Evolutionary conservation across 495 filamentous ascomycete genomes (phyloP), one percentile per base, ranked within the genome.

Genomic region (Pseudomonodictys pantanalensis): DNA sequence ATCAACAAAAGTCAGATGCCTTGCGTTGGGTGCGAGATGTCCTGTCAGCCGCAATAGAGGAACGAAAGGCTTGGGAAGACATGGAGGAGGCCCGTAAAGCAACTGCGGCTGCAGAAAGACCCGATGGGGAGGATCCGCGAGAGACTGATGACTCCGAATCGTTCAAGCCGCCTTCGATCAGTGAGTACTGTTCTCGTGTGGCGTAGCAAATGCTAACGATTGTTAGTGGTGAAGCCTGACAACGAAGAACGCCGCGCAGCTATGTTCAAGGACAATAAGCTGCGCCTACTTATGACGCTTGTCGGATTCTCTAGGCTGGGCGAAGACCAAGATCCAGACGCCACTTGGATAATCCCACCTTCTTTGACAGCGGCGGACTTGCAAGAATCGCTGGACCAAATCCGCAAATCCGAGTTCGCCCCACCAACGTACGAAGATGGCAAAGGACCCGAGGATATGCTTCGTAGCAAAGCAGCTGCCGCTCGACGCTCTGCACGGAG

Each of bases 241-340:
- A 83, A 81, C 39, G 87, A 92, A 39, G 77, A 82, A 26, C 78
- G 83, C 35, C 84, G 85, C 45, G 80, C 77, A 2, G 87, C 89
- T 22, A 83, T 95, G 73, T 95, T 92, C 72, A 91, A 89, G 64
- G 91, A 97, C 66, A 85, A 87, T n/a, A 86, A 90, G 67, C 83
- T 97, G 7, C 87, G 92, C 25, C 85, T 97, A 23, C 83, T 99
- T 6, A 86, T 97, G 82, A 84, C 77, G 0, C 77, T 91, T 2
- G 75, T 86, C 43, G 88, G 89, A 3, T 82, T 93, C 49, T 82
- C 88, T 64, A 78, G 84, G 15, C 75, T 90, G 3, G 84, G 86
- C 2, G 70, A 75, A 17, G 77, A 85, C 42, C 87, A 92, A 54
- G 88, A 92, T 10, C 79, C 80, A 6, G 86, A 90, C 56, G 84